A percentile compares a stretch with the other conserved stretches of the same genome.
phyloP scores from a whole-genome alignment of 371 early-diverging fungal species.

The Mortierella sp. region DNA sequence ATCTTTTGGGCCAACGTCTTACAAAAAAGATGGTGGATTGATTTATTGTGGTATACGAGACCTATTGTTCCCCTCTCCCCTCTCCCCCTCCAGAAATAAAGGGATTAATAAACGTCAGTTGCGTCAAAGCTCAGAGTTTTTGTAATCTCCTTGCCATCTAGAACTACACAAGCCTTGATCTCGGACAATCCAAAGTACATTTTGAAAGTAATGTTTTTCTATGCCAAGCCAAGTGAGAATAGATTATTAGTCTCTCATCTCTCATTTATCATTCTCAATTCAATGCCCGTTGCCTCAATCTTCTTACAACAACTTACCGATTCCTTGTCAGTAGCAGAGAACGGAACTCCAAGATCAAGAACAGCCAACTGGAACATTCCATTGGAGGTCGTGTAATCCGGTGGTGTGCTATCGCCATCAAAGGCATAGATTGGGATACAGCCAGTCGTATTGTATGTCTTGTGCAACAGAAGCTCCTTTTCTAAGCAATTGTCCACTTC shows the following conservation, averaged over 20 bases:
- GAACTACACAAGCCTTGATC: slow-evolving; percentile 10
- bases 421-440: slow-evolving; percentile 16
- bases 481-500: slow-evolving; percentile 3
- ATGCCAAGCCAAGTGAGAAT: not conserved
- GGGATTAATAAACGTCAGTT: no score
- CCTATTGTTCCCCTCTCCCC: no score
- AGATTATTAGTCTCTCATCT: no score
- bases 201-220: slow-evolving; percentile 9
- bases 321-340: slow-evolving; percentile 7
- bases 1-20: no score
- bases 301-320: no score
- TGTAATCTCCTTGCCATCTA: slow-evolving; percentile 17
- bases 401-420: slow-evolving; percentile 27
- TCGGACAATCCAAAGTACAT: slow-evolving; percentile 31
- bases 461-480: no score
- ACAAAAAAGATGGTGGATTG: no score
- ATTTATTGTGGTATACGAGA: no score
- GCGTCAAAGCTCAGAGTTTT: slow-evolving; percentile 18
- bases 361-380: slow-evolving; percentile 2
- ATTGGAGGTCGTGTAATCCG: not conserved
- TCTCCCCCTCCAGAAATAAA: no score
- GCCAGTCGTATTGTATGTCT: not conserved
- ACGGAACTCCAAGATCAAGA: slow-evolving; percentile 5
- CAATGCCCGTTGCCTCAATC: no score
- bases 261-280: no score